These are phyloP conservation scores for Inga leiocalycina DNA, from an alignment of 306 rosid species.

Conservation along the genomic window DNA sequence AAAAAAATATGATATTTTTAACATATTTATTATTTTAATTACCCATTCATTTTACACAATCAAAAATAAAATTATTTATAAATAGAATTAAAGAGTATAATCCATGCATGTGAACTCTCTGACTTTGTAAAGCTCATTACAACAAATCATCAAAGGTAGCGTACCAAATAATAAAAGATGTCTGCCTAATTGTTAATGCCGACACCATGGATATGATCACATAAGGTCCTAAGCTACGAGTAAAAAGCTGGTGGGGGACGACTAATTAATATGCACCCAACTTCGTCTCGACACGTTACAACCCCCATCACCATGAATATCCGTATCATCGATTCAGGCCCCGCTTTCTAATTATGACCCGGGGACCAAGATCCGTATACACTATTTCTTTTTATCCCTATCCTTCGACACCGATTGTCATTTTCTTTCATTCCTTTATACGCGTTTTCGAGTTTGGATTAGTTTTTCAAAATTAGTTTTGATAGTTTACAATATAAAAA, in stretches of 20 bases:
- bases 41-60: too few species aligned
- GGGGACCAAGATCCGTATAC: too few species aligned
- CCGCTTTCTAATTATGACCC: too few species aligned
- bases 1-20: too few species aligned
- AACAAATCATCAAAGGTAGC: neutral
- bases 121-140: neutral
- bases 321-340: neutral
- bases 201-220: neutral
- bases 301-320: neutral
- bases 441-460: neutral
- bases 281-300: neutral
- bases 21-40: too few species aligned
- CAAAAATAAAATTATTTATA: too few species aligned
- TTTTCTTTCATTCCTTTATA: neutral
- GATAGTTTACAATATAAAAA: accelerated
- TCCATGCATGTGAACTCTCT: neutral
- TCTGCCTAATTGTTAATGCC: neutral
- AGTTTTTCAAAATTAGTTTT: too few species aligned
- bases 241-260: neutral
- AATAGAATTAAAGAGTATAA: neutral
- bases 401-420: neutral
- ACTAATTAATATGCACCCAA: neutral
- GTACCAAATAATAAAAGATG: neutral
- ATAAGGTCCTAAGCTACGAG: neutral
- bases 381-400: neutral